phyloP scores from a whole-genome alignment of 1,139 yeast species.

The Sporopachydermia cereana region DNA sequence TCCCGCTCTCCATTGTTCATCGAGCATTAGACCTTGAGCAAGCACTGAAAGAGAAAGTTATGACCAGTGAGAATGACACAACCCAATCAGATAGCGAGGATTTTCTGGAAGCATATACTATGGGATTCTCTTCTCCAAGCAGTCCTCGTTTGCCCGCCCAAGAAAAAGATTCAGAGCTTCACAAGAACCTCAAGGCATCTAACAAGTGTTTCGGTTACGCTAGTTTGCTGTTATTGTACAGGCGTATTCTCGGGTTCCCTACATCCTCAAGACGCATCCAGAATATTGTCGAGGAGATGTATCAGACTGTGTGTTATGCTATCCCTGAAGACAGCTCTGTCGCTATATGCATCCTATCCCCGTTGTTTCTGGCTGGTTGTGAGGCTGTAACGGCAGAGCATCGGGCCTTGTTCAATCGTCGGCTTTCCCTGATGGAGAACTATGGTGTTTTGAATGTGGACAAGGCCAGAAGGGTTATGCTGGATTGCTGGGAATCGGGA shows the following conservation, averaged over 20 bases:
- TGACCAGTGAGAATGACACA: neutral
- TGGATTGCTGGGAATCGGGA: constrained; percentile 39
- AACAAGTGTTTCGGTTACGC: constrained; percentile 39
- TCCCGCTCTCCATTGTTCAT: constrained; percentile 24
- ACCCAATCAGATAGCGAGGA: too few species aligned
- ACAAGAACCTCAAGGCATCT: constrained; percentile 34
- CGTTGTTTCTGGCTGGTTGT: constrained; percentile 44
- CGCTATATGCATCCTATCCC: constrained; percentile 41
- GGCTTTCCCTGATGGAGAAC: constrained; percentile 31
- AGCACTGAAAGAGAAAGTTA: constrained; percentile 16
- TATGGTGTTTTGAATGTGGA: constrained; percentile 37
- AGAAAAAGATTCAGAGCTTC: constrained; percentile 23
- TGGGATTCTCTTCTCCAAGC: constrained; percentile 16
- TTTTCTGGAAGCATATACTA: neutral
- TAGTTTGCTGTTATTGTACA: constrained; percentile 38
- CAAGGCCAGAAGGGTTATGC: constrained; percentile 34
- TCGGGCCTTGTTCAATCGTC: constrained; percentile 25
- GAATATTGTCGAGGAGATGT: constrained; percentile 31
- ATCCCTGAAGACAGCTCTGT: constrained; percentile 37
- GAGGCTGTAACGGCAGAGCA: constrained; percentile 31
- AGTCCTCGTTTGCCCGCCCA: constrained; percentile 16
- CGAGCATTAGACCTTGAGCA: constrained; percentile 30
- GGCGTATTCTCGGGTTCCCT: constrained; percentile 37
- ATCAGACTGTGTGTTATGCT: constrained; percentile 24
- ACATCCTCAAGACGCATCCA: constrained; percentile 34